These are phyloP conservation scores for Penicillium sp. DNA, from an alignment of 2,329 filamentous ascomycete species.

Conservation along the genomic window DNA sequence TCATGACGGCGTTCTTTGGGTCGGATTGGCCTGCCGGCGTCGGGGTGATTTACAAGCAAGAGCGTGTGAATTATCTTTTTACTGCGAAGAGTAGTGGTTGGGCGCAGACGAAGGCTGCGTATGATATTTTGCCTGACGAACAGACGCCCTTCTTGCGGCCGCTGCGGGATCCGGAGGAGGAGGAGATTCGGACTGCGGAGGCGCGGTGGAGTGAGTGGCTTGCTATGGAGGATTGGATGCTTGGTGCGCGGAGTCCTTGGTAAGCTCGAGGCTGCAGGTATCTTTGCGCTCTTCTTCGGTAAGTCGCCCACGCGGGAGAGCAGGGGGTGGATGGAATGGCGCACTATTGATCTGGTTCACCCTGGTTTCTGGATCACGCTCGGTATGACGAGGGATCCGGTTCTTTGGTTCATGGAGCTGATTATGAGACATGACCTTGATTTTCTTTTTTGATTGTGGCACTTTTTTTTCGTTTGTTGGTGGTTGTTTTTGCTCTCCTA, in stretches of 20 bases:
- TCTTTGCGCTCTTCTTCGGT: background rate
- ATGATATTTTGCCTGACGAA: slow-evolving; percentile 83
- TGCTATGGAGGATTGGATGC: slow-evolving; percentile 98
- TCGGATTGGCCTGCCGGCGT: slow-evolving; percentile 81
- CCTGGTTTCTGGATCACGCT: background rate
- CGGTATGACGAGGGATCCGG: background rate
- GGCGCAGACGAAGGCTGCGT: slow-evolving; percentile 83
- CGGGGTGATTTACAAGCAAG: slow-evolving; percentile 78
- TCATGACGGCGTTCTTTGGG: slow-evolving; percentile 90
- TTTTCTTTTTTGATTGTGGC: slow-evolving; percentile 10
- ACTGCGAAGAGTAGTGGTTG: slow-evolving; percentile 89
- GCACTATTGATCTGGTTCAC: background rate
- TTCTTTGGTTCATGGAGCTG: background rate
- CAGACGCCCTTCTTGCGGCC: slow-evolving; percentile 83
- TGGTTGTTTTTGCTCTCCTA: slow-evolving; percentile 2
- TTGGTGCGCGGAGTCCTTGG: slow-evolving; percentile 66
- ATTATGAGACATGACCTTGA: slow-evolving; percentile 29
- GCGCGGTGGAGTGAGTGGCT: slow-evolving; percentile 90
- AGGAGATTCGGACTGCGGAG: slow-evolving; percentile 81
- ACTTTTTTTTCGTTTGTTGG: slow-evolving; percentile 1
- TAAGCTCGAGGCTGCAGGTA: slow-evolving; percentile 6
- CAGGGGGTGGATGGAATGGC: background rate
- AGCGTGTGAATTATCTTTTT: slow-evolving; percentile 91
- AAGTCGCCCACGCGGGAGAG: background rate
- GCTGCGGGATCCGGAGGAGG: slow-evolving; percentile 70